Percentiles rank a stretch among this genome's conserved stretches.
These are phyloP conservation scores for Cercis canadensis DNA, from an alignment of 306 rosid genomes.

Conservation along the genomic window DNA sequence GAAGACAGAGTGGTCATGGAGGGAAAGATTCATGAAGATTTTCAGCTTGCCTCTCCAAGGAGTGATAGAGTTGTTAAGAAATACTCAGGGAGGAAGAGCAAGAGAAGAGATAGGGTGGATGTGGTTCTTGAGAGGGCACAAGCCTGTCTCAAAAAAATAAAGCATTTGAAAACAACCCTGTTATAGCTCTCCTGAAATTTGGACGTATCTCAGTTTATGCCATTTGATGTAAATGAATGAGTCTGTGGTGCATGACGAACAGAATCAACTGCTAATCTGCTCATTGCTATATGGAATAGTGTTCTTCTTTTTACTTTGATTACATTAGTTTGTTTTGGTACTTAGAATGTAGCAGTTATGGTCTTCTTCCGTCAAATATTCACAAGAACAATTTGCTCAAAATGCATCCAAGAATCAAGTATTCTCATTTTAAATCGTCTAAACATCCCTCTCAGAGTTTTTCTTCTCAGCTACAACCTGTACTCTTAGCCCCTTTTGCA, in stretches of 20 bases:
- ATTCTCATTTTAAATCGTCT: too few species aligned
- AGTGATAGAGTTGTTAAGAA: background rate
- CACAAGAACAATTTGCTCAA: too few species aligned
- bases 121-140: slow-evolving; percentile 59
- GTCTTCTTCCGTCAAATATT: too few species aligned
- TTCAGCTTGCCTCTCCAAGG: slow-evolving; percentile 31
- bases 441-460: too few species aligned
- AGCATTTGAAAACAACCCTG: slow-evolving; percentile 45
- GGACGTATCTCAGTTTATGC: background rate
- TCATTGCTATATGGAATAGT: background rate
- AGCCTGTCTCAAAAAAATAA: slow-evolving; percentile 53
- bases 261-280: background rate
- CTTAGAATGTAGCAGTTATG: background rate
- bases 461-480: too few species aligned
- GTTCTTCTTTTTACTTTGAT: background rate
- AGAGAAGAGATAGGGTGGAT: slow-evolving; percentile 57
- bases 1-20: slow-evolving; percentile 23
- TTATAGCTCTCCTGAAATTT: slow-evolving; percentile 36
- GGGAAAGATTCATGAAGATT: slow-evolving; percentile 19
- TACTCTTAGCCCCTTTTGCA: too few species aligned
- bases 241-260: background rate
- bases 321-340: background rate
- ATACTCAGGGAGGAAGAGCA: slow-evolving; percentile 32
- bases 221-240: background rate
- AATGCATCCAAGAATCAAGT: too few species aligned